Percentiles rank a stretch among this genome's conserved stretches.
Conservation (phyloP, 176 grass and related monocot genomes). For the Cenchrus fungigraminus region DNA sequence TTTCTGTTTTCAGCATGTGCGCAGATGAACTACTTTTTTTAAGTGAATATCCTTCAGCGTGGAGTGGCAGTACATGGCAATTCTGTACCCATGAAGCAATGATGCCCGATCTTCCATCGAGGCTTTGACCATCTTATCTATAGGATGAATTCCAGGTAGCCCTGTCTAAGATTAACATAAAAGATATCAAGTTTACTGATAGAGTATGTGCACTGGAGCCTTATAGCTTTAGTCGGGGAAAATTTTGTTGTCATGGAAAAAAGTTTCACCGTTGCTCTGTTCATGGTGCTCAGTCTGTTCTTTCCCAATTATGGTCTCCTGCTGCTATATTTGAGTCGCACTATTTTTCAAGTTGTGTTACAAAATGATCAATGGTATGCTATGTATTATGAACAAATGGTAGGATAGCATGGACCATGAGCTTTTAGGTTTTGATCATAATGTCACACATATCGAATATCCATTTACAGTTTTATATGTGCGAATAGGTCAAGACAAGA, state of each 20-base stretch:
- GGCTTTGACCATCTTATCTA: conserved; percentile 31
- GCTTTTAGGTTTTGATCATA: background rate
- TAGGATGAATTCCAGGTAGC: conserved; percentile 90
- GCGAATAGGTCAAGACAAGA: conserved; percentile 4
- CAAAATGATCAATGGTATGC: background rate
- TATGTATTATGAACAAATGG: conserved; percentile 3
- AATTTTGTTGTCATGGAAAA: background rate
- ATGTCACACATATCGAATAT: background rate
- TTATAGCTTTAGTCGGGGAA: background rate
- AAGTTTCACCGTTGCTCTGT: background rate
- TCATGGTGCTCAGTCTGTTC: background rate
- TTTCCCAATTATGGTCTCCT: background rate
- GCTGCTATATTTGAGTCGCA: background rate
- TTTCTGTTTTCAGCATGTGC: no score
- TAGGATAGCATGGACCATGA: background rate
- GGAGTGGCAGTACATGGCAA: background rate
- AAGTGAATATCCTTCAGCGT: background rate
- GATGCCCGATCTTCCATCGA: background rate
- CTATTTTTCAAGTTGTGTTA: conserved; percentile 6
- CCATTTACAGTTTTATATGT: background rate
- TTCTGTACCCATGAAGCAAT: background rate
- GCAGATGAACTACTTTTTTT: no score
- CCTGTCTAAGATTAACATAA: conserved; percentile 81
- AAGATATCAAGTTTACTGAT: conserved; percentile 83
- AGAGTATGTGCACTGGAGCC: conserved; percentile 51